These are phyloP conservation scores for Eucalyptus camaldulensis DNA, from an alignment of 345 rosid genomes.

Conservation along the genomic window DNA sequence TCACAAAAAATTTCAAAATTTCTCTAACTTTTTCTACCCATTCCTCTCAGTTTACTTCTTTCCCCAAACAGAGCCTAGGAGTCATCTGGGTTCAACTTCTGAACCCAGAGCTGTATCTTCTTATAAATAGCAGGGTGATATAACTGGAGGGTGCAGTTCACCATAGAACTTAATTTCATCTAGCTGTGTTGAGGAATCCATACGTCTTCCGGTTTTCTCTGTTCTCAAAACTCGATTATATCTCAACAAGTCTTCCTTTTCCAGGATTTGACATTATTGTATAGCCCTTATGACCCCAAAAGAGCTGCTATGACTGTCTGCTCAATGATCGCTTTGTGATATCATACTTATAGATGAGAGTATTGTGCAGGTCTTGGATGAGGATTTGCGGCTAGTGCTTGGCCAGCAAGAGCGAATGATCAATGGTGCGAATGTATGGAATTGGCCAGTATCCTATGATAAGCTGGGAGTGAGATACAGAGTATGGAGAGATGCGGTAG, in stretches of 20 bases:
- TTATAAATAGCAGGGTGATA: not conserved
- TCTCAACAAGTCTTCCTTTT: not conserved
- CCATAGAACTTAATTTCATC: not conserved
- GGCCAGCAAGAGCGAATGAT: constrained; percentile 97
- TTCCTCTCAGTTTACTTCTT: not conserved
- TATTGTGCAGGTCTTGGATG: constrained; percentile 62
- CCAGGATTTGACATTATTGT: not conserved
- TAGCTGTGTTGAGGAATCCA: not conserved
- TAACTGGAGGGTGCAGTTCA: not conserved
- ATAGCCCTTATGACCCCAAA: not conserved
- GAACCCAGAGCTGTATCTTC: not conserved
- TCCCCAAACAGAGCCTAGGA: not conserved
- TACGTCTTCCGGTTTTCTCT: not conserved
- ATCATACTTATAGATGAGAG: not conserved
- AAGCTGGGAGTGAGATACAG: constrained; percentile 95
- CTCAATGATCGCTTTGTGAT: not conserved
- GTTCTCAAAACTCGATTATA: not conserved
- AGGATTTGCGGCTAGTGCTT: constrained; percentile 74
- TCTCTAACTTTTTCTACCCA: not conserved
- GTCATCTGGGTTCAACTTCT: not conserved
- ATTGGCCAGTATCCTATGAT: constrained; percentile 80
- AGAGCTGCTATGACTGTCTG: not conserved
- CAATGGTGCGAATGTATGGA: constrained; percentile 86
- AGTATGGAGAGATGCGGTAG: constrained; percentile 74
- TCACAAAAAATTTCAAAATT: not conserved